phyloP scores from a whole-genome alignment of 164 flowering plant genomes.

The Stephania cephalantha region DNA sequence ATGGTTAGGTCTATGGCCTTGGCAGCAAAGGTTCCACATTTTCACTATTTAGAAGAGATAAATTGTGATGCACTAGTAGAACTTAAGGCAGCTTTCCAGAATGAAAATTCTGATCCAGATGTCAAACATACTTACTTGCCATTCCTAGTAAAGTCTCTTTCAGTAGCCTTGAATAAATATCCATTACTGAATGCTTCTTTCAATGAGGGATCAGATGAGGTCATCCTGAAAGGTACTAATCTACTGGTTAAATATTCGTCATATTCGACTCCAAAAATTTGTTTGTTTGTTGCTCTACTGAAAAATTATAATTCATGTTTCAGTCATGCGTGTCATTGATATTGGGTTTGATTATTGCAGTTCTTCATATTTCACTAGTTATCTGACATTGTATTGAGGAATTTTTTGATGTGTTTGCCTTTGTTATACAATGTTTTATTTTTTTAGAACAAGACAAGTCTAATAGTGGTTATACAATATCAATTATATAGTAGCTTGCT shows the following conservation, averaged over 20 bases:
- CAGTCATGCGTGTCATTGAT: background rate
- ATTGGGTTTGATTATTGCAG: conserved; percentile 1
- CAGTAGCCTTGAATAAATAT: conserved; percentile 71
- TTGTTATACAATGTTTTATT: background rate
- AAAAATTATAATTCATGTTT: background rate
- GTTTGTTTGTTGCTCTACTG: background rate
- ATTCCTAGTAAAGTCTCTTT: conserved; percentile 73
- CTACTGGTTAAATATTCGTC: background rate
- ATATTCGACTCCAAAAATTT: background rate
- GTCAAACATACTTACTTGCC: conserved; percentile 84
- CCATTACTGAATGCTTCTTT: conserved; percentile 83
- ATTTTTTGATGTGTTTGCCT: background rate
- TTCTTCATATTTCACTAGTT: background rate
- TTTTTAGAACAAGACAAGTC: background rate
- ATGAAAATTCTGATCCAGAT: conserved; percentile 53
- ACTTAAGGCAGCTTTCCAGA: conserved; percentile 69
- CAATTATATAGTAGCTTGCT: no score
- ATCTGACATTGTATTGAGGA: background rate
- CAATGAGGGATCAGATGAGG: conserved; percentile 60
- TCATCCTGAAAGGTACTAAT: conserved; percentile 65
- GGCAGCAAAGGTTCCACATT: conserved; percentile 96
- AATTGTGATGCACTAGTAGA: conserved; percentile 69
- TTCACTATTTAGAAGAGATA: conserved; percentile 90
- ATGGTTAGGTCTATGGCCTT: conserved; percentile 93
- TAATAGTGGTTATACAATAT: background rate